Base-by-base conservation (phyloP, 2,329 filamentous ascomycete genomes). In the Trichoderma aggressivum region DNA sequence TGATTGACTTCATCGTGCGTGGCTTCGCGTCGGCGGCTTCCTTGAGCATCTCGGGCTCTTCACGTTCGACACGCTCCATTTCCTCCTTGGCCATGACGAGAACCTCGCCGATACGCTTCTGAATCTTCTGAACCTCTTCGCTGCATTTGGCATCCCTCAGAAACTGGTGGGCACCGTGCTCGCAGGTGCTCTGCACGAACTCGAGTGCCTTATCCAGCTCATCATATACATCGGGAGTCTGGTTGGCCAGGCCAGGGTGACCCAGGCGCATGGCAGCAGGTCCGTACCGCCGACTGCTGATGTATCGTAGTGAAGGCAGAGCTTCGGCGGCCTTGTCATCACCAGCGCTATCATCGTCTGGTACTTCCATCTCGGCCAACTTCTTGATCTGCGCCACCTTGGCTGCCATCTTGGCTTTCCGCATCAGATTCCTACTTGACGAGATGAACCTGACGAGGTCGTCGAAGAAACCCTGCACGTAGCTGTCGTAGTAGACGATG, bases 401-500 rank as follows among this genome's bases (percentile, higher is more conserved):
- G 70, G 90, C 90, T 67, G 92, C 92, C 91, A 94, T 93, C 82
- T 93, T 96, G 66, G 91, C 93, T 81, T 95, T 97, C 62, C 94
- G 90, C 80, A 98, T 90, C 74, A 93, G 85, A 80, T 97, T 97
- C 71, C 94, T 86, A 63, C 92, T 92, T 1, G 89, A 88, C 6
- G 92, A 93, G 43, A 98, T 90, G 70, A 92, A 91, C 73, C 93
- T 91, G 70, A 97, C 94, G 63, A 97, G 83, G 70, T 91, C 86
- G 76, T 97, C 94, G 74, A 98, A 94, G 50, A 91, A 89, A 64
- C 89, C 89, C 78, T 98, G 94, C 4, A 97, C 91, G 73, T 93
- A 91, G 75, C 92, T 93, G 78, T 98, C 94, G 79, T 98, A 98
- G 81, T 94, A 94, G n/a, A 98, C 92, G 53, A 96, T 90, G 53